Evolutionary conservation across 2,329 filamentous ascomycete species (phyloP).

Genomic region (Calonectria crousiana): DNA sequence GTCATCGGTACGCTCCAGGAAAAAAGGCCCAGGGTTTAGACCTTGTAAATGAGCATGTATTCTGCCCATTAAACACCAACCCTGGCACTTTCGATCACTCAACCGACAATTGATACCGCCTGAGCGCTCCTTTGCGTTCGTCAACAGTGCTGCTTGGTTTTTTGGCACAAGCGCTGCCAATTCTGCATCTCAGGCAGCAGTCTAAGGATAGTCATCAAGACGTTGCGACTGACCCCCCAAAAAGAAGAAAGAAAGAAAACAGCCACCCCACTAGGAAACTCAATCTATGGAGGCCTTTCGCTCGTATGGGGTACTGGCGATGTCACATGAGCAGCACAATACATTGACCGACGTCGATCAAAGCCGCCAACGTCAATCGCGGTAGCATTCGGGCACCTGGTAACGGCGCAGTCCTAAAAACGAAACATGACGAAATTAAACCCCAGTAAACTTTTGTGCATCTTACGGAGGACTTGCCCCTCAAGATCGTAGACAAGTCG

Average conservation of each 20-base stretch:
- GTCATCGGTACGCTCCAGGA: no score
- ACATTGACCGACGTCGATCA: neutral
- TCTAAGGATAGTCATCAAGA: neutral
- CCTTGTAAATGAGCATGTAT: no score
- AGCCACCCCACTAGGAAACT: no score
- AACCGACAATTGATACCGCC: no score
- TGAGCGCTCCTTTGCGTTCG: neutral
- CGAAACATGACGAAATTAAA: neutral
- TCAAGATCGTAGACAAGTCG: neutral
- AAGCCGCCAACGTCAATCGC: neutral
- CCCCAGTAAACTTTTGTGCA: neutral
- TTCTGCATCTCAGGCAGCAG: neutral
- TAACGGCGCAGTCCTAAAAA: neutral
- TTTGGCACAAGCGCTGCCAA: neutral
- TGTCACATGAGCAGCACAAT: neutral
- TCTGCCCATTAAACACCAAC: no score
- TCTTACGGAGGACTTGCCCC: neutral
- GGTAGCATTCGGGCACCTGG: neutral
- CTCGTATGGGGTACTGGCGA: neutral
- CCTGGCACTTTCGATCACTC: no score
- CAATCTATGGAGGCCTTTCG: neutral
- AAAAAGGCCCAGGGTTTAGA: no score
- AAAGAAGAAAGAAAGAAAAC: no score
- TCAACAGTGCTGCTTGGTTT: neutral
- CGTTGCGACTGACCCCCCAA: neutral